Percentiles rank a stretch among this genome's conserved stretches.
phyloP scores from a whole-genome alignment of 495 filamentous ascomycete species.

The Penicillium cataractarum region DNA sequence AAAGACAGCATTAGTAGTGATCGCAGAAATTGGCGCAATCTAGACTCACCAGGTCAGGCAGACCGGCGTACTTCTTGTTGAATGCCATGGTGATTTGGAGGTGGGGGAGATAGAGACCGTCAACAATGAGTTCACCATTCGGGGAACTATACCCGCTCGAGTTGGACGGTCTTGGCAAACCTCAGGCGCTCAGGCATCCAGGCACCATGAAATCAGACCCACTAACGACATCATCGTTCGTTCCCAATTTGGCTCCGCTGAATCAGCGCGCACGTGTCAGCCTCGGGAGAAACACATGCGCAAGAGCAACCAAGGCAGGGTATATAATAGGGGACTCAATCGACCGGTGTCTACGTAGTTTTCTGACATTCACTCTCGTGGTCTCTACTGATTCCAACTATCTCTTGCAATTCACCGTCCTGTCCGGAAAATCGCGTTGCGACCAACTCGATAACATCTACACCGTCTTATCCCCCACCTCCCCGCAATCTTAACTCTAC shows the following conservation, averaged over 20 bases:
- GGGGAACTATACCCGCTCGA: conserved; percentile 7
- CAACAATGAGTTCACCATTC: conserved; percentile 2
- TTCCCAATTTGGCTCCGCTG: neutral
- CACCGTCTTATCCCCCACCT: conserved; percentile 10
- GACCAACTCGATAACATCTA: conserved; percentile 3
- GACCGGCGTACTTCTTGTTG: conserved; percentile 76
- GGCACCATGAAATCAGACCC: neutral
- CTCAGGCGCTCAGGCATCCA: conserved; percentile 6
- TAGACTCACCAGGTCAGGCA: conserved; percentile 77
- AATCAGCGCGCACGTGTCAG: conserved; percentile 34
- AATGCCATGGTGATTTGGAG: conserved; percentile 43
- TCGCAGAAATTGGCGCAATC: neutral
- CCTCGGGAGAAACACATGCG: conserved; percentile 31
- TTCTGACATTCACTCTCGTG: neutral
- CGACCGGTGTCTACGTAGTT: conserved; percentile 6
- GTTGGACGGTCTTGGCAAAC: neutral
- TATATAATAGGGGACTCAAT: conserved; percentile 19
- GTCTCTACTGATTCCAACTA: neutral
- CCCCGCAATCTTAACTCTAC: conserved; percentile 22
- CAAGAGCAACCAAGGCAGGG: neutral
- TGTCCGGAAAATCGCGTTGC: neutral
- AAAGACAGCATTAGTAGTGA: conserved; percentile 19
- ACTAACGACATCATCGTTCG: neutral
- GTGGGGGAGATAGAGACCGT: conserved; percentile 16
- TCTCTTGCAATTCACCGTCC: neutral